Evolutionary conservation across 345 rosid species (phyloP), one percentile per base, ranked within the genome.

Genomic region (Pugionium cornutum): DNA sequence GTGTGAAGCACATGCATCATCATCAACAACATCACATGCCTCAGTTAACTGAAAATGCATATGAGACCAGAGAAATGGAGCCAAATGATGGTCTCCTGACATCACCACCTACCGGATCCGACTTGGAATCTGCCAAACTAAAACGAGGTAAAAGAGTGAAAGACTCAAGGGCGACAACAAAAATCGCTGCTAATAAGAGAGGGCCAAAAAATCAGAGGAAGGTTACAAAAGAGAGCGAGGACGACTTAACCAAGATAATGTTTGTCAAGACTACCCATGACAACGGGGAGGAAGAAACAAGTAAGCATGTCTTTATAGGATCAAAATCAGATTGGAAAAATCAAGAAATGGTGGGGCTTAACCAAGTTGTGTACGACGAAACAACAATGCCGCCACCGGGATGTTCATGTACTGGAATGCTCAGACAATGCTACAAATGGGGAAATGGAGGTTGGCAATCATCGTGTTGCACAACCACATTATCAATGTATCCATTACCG

Each of bases 341-440:
- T 40, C 89, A 90, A 64, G 96, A 86, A 64, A 69, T 88, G 66
- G 75, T 89, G 4, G 97, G 97, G 39, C 75, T 94, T 62, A 90
- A 94, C 79, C 99, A 83, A 76, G 84, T 94, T 34, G 86, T 84
- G n/a, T 94, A 83, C 37, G 97, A 94, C 36, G 99, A 90, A 10
- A 55, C 96, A 4, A 92, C 89, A 18, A 89, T 92, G 97, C 83
- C 92, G 30, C 82, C 99, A 0, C 99, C 97, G 0, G 88, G 83
- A 1, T 90, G 99, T 82, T 90, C 99, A 6, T 94, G 99, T 80
- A 94, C 99, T 1, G 96, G 97, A 43, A 39, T 74, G n/a, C 76
- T 83, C 7, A 85, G 97, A 75, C 99, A 94, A 66, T 94, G 97
- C 85, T 94, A 18, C 18, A 18, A 18, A 18, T 18, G 18, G 18